Evolutionary conservation across 2,329 filamentous ascomycete species (phyloP), one percentile per base, ranked within the genome.

Genomic region (Trichocomaceae sp.): DNA sequence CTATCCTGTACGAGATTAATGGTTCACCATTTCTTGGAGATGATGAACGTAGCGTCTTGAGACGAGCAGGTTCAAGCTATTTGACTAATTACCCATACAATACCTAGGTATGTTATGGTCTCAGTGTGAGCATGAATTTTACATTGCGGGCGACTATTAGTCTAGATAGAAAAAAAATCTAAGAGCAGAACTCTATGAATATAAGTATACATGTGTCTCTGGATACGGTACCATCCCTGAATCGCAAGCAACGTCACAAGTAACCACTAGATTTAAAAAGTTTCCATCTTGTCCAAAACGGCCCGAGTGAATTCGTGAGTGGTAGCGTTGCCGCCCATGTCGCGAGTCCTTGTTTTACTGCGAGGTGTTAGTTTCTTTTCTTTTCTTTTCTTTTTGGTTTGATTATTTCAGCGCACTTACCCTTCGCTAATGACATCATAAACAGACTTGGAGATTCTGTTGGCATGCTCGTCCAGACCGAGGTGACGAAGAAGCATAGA

Each of bases 401-500:
- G 20, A 23, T 37, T 2, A 22, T 33, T 26, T 26, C 7, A 13
- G 9, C 37, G 62, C 54, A 80, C 86, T 78, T 79, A 93, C 88
- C 89, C 91, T 70, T 96, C 90, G 64, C 87, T 86, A 71, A 99
- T 97, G 57, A 86, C 84, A 71, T 84, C 83, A 70, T 87, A 86
- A 47, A 87, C 83, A 31, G 76, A 77, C 69, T 92, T 92, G 74
- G 90, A 95, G 77, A 97, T 96, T 72, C 93, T 86, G 84, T 96
- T 96, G 69, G 93, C 93, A 74, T 99, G 93, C 74, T 97, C 90
- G 71, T 99, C 92, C 50, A 99, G 87, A 65, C 93, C 93, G 63
- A 99, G 83, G 79, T 99, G 93, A 71, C 93, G 87, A 73, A 99
- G 83, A 67, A 99, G 86, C 93, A 99, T 99, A 72, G 90, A 88